Percentiles rank a stretch among this genome's conserved stretches.
phyloP scores from a whole-genome alignment of 23 red algal genomes.

The Gracilariopsis chorda region DNA sequence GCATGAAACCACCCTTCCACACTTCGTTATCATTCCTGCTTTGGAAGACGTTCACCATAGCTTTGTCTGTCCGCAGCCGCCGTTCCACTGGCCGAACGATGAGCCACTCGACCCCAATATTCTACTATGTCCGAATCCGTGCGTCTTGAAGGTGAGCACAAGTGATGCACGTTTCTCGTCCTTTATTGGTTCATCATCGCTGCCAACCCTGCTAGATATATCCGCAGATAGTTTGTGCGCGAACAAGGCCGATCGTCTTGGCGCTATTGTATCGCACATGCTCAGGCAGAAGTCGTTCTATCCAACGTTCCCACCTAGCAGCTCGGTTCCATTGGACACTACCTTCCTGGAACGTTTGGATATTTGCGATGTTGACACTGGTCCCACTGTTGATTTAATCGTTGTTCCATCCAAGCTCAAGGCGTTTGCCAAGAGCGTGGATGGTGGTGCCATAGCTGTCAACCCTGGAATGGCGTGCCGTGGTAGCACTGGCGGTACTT shows the following conservation, averaged over 20 bases:
- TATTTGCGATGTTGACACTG: slow-evolving; percentile 1
- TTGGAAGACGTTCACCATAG: slow-evolving; percentile 56
- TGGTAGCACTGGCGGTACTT: slow-evolving; percentile 25
- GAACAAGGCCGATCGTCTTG: slow-evolving; percentile 38
- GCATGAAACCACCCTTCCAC: neutral
- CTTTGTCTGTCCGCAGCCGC: slow-evolving; percentile 61
- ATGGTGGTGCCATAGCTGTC: slow-evolving; percentile 40
- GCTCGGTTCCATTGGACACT: slow-evolving; percentile 38
- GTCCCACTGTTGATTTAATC: slow-evolving; percentile 27
- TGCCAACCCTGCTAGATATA: slow-evolving; percentile 43
- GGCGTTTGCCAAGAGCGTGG: slow-evolving; percentile 58
- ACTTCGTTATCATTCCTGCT: slow-evolving; percentile 47
- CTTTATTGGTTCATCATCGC: slow-evolving; percentile 13
- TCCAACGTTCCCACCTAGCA: slow-evolving; percentile 38
- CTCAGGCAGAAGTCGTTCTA: slow-evolving; percentile 52
- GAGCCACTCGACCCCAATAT: neutral
- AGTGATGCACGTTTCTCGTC: neutral
- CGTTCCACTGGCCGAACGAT: neutral
- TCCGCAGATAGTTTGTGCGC: slow-evolving; percentile 38
- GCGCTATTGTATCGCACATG: slow-evolving; percentile 38
- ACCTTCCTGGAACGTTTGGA: neutral
- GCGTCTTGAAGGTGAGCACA: slow-evolving; percentile 2
- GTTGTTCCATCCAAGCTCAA: slow-evolving; percentile 39
- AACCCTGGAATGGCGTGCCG: slow-evolving; percentile 48
- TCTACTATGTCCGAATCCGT: slow-evolving; percentile 14